Percentiles rank a stretch among this genome's conserved stretches.
Evolutionary conservation across 768 basidiomycete genomes (phyloP).

Genomic region (Lactarius sp.): DNA sequence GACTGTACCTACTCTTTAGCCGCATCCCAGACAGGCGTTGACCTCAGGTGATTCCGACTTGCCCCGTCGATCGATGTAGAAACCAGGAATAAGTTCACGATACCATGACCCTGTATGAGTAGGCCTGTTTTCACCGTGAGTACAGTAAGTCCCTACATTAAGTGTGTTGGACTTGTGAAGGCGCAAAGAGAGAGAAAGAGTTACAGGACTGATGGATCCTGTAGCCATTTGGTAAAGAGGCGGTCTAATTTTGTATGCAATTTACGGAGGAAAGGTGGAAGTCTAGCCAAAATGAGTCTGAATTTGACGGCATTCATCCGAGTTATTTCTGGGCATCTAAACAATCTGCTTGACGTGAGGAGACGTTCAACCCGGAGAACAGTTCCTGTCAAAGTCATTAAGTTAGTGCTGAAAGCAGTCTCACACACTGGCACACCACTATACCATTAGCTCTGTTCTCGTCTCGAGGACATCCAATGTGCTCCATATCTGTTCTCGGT

Average conservation of each 20-base stretch:
- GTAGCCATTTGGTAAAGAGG: slow-evolving; percentile 1
- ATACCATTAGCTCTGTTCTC: slow-evolving; percentile 9
- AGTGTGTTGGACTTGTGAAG: not conserved
- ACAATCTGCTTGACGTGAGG: slow-evolving; percentile 3
- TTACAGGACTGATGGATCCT: not conserved
- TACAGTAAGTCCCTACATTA: not conserved
- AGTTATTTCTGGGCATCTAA: too few species aligned
- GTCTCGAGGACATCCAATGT: slow-evolving; percentile 12
- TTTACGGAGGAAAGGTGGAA: slow-evolving; percentile 2
- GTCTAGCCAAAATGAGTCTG: not conserved
- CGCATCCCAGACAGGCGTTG: not conserved
- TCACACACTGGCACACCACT: not conserved
- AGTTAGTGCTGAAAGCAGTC: not conserved
- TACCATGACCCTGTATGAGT: not conserved
- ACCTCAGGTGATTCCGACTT: slow-evolving; percentile 15
- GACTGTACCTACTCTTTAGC: slow-evolving; percentile 9
- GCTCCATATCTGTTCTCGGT: slow-evolving; percentile 11
- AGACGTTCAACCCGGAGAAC: not conserved
- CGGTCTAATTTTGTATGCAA: not conserved
- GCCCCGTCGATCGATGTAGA: not conserved
- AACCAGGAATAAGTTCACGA: slow-evolving; percentile 1
- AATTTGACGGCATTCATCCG: not conserved
- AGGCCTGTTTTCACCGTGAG: not conserved
- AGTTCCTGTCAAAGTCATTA: not conserved
- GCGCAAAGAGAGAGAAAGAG: not conserved